Evolutionary conservation across 116 monocot genomes (phyloP).

Genomic region (Phalaenopsis hybrid): DNA sequence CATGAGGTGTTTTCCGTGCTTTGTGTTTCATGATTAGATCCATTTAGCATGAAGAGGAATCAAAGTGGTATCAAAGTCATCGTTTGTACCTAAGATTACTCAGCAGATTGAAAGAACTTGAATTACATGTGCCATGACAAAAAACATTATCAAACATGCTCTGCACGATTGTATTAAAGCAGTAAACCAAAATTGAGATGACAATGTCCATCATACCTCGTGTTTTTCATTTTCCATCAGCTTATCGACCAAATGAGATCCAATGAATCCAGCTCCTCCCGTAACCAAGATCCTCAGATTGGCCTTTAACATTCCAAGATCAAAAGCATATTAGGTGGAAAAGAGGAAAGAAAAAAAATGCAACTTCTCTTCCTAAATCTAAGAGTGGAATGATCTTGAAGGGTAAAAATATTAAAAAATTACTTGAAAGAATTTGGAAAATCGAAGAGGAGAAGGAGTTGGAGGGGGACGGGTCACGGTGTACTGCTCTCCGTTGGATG

Average conservation of each 20-base stretch:
- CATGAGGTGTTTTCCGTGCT: neutral
- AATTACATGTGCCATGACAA: neutral
- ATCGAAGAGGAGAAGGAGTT: constrained; percentile 51
- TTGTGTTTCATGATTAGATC: neutral
- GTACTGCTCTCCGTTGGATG: constrained; percentile 41
- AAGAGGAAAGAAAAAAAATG: neutral
- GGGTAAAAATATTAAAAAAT: neutral
- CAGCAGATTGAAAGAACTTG: neutral
- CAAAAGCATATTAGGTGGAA: neutral
- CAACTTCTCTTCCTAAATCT: neutral
- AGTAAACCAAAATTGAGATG: neutral
- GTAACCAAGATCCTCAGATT: constrained; percentile 76
- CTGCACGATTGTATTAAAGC: neutral
- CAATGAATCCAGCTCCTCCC: constrained; percentile 91
- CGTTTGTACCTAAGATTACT: neutral
- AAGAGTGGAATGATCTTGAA: neutral
- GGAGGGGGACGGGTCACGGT: constrained; percentile 36
- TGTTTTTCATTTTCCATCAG: constrained; percentile 90
- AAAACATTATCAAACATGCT: too few species aligned
- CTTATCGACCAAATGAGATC: constrained; percentile 85
- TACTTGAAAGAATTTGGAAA: constrained; percentile 59
- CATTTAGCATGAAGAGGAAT: neutral
- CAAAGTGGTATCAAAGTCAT: neutral
- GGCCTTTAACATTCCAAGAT: constrained; percentile 27
- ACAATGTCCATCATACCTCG: constrained; percentile 33